Base-by-base conservation (phyloP, 1,284 basidiomycete genomes). In the Microbotryum violaceum region DNA sequence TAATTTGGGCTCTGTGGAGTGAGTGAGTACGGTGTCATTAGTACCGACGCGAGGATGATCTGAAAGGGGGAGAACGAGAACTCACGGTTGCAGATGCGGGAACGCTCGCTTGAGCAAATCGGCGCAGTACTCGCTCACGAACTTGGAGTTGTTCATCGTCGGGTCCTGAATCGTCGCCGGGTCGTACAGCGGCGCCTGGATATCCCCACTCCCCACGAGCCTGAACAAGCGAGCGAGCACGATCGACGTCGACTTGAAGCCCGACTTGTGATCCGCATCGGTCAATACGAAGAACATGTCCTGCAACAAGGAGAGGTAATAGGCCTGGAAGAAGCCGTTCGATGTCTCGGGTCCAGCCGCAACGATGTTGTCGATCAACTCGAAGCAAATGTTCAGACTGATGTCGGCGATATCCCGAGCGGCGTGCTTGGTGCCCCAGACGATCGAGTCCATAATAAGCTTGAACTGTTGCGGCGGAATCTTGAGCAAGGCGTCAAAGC, bases 401-500 rank as follows among this genome's bases (percentile, higher is more conserved):
- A 86, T 90, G 75, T 99, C 96, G 29, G 93, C 91, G 70, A 99
- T 97, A 77, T 98, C 96, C 59, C 96, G 85, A 91, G 97, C 96
- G 20, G 92, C 97, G 79, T 99, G 96, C 78, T 98, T 99, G 81
- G 98, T 96, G 16, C 92, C 94, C 96, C 96, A 99, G 58, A 97
- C 89, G 68, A 97, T 89, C 69, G 91, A 93, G 77, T 98, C 96
- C 85, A 97, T 97, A 76, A 96, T 89, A 64, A 98, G 79, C 79
- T 97, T 97, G 83, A 98, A 98, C 78, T 55, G 54, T 23, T 62
- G 62, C 54, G 56, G 42, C 46, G 63, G 63, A 46, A 69, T 55
- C 23, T 29, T 45, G 14, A 63, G 52, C 61, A 53, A 70, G 80
- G 65, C 74, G 87, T 90, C 91, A 72, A 98, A 99, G 80, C 94